Base-by-base conservation (phyloP, 1,139 yeast genomes). In the Candida sanyaensis region DNA sequence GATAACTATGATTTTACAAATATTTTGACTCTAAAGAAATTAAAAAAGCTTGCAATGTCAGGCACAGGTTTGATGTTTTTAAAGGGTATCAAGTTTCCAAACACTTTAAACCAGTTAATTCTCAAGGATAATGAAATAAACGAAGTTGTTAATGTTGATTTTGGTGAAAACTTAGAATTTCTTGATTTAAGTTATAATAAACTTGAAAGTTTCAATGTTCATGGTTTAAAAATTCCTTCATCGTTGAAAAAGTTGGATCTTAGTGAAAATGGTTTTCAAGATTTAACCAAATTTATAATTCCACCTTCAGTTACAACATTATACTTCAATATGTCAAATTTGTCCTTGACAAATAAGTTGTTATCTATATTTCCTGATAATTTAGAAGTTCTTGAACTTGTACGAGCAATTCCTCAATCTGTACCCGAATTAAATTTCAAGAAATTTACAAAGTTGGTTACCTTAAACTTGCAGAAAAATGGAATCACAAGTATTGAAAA, bases 221-320 rank as follows among this genome's bases (percentile, higher is more conserved):
- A 47, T 11, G 28, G 38, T 5, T 31, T 54, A 4, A 36, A 28
- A 2, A 24, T 53, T 10, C 54, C 61, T 1, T 23, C 41, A 1
- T 33, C 42, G 1, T 33, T 59, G 9, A 43, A 43, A 11, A 40
- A 37, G 10, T 52, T 60, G 11, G 54, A 60, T 41, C 45, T 60
- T 40, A 52, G 60, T 30, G 45, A 47, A 17, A 60, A 60, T 44
- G 44, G 45, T 8, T 49, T 59, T 26, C 27, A 38, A 2, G 49
- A 51, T 4, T 26, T 54, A 13, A 48, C 48, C 11, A 17, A n/a
- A 10, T 30, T 68, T 93, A 87, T 32, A 93, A 95, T 24, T 86
- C 65, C 50, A 9, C 11, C n/a, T 12, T 23, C 39, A 11, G 23
- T 44, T 6, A 37, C 33, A 6, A 27, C 13, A 27, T 39, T 47